phyloP scores from a whole-genome alignment of 2,329 filamentous ascomycete species.

The Diaporthe batatas region DNA sequence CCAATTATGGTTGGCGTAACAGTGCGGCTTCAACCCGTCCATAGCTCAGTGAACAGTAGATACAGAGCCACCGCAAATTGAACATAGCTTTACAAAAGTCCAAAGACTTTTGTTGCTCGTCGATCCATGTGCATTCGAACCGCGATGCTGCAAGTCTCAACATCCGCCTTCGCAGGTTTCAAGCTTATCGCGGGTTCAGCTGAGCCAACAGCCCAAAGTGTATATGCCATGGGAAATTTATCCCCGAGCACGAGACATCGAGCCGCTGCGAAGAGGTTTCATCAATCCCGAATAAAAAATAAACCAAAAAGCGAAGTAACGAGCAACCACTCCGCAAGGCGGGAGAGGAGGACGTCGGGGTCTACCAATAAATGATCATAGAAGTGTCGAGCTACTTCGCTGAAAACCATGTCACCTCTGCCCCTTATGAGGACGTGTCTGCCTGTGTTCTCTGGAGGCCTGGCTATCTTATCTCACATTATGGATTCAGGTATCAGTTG shows the following conservation, averaged over 20 bases:
- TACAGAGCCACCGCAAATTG: neutral
- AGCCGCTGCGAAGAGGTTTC: neutral
- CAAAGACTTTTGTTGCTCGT: rapidly evolving
- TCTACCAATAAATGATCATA: no score
- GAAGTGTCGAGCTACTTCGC: no score
- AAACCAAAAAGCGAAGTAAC: neutral
- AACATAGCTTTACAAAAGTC: neutral
- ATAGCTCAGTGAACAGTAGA: neutral
- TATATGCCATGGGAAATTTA: no score
- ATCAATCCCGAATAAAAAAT: neutral
- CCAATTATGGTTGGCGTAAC: no score
- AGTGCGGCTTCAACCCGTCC: neutral
- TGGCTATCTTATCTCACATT: no score
- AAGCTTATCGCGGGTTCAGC: neutral
- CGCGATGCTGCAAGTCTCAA: neutral
- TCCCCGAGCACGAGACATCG: no score
- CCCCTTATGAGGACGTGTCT: neutral
- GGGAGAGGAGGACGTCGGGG: no score
- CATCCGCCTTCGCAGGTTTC: neutral
- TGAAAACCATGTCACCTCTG: neutral
- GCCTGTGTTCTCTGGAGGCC: no score
- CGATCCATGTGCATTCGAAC: neutral
- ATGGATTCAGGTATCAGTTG: no score
- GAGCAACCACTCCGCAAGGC: neutral
- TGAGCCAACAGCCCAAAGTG: neutral